Conservation (phyloP, 495 filamentous ascomycete species). For the Aspergillus mulundensis region DNA sequence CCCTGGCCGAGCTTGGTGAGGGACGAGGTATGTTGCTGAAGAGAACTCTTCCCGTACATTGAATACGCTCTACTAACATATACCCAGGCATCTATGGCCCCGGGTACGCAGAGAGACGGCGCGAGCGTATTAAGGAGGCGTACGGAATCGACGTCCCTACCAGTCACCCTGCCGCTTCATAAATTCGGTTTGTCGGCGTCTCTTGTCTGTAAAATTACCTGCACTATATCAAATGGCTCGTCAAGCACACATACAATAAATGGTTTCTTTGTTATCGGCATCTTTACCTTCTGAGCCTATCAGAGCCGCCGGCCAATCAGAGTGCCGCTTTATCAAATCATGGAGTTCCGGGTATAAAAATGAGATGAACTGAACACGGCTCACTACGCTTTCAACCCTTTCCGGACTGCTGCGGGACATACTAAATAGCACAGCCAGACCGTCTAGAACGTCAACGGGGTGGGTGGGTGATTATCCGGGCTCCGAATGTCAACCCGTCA, state of each 20-base stretch:
- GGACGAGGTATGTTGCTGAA: conserved; percentile 64
- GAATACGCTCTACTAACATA: conserved; percentile 23
- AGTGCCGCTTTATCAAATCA: conserved; percentile 15
- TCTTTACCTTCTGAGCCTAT: neutral
- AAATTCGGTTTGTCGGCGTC: conserved; percentile 24
- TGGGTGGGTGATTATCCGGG: too few relatives aligned
- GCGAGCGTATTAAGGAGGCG: conserved; percentile 77
- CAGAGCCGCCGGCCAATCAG: neutral
- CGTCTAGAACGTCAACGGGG: too few relatives aligned
- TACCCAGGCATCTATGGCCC: conserved; percentile 70
- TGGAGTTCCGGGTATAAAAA: conserved; percentile 14
- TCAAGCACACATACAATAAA: conserved; percentile 25
- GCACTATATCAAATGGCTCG: conserved; percentile 34
- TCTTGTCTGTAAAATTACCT: conserved; percentile 39
- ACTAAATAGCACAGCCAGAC: too few relatives aligned
- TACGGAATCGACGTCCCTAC: conserved; percentile 80
- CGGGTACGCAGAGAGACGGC: conserved; percentile 83
- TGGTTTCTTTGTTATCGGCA: conserved; percentile 9
- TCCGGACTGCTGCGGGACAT: neutral
- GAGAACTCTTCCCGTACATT: neutral
- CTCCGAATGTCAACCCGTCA: neutral
- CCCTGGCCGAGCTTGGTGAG: conserved; percentile 78
- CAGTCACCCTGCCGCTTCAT: conserved; percentile 39
- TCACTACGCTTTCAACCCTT: neutral
- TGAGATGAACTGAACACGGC: neutral